A percentile compares a stretch with the other conserved stretches of the same genome.
Conservation (phyloP, 306 rosid species). For the Prinsepia uniflora region DNA sequence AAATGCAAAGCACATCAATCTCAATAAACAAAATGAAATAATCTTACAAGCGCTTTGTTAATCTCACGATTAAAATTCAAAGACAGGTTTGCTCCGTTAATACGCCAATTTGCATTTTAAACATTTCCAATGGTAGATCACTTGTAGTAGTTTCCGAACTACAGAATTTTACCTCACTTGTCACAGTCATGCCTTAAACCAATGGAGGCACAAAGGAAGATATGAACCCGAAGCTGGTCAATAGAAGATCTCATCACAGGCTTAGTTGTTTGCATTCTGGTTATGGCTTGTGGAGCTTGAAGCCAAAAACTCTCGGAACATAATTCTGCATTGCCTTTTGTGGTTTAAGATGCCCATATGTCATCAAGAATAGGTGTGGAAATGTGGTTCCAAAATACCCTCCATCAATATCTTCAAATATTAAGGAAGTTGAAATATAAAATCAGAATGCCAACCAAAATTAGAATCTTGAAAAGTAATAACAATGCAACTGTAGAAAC, state of each 20-base stretch:
- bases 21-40: slow-evolving; percentile 18
- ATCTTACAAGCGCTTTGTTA: slow-evolving; percentile 39
- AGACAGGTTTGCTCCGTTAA: slow-evolving; percentile 23
- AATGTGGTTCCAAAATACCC: slow-evolving; percentile 85
- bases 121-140: slow-evolving; percentile 34
- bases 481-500: neutral
- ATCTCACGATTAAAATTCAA: slow-evolving; percentile 35
- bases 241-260: slow-evolving; percentile 23
- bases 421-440: slow-evolving; percentile 34
- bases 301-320: slow-evolving; percentile 84
- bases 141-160: slow-evolving; percentile 20
- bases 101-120: slow-evolving; percentile 28
- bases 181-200: neutral
- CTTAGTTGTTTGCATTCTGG: slow-evolving; percentile 11
- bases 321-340: slow-evolving; percentile 63
- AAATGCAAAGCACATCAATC: slow-evolving; percentile 6
- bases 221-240: slow-evolving; percentile 19
- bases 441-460: neutral
- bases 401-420: slow-evolving; percentile 69
- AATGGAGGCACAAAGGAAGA: slow-evolving; percentile 17
- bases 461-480: neutral
- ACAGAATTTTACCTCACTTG: slow-evolving; percentile 31
- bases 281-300: slow-evolving; percentile 76
- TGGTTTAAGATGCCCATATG: slow-evolving; percentile 75
- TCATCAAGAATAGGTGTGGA: slow-evolving; percentile 77